A percentile compares a stretch with the other conserved stretches of the same genome.
Evolutionary conservation across 2,329 filamentous ascomycete species (phyloP).

Genomic region (Ceratocystis cubensis): DNA sequence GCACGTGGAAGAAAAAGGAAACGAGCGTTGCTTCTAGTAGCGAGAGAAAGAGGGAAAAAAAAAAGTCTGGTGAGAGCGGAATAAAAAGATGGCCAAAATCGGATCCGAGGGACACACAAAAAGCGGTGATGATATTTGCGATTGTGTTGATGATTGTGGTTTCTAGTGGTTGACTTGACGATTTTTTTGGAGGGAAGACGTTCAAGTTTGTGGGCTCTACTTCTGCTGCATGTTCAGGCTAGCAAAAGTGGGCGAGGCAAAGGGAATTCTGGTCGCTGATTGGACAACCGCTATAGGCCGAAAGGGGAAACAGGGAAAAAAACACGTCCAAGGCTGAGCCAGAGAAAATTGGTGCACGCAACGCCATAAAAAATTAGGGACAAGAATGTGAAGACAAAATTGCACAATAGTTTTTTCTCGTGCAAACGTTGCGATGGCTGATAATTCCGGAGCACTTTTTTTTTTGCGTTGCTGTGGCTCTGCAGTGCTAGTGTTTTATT

Average conservation of each 20-base stretch:
- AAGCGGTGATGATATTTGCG: slow-evolving; percentile 2
- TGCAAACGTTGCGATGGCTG: background rate
- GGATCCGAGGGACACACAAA: background rate
- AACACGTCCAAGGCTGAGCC: slow-evolving; percentile 2
- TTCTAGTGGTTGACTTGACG: background rate
- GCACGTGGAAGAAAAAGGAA: slow-evolving; percentile 2
- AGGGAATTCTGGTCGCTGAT: background rate
- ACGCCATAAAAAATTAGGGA: background rate
- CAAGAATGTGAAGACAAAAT: background rate
- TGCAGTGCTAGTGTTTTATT: background rate
- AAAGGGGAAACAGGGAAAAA: background rate
- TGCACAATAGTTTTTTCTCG: background rate
- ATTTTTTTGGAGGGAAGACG: background rate
- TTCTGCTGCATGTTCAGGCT: background rate
- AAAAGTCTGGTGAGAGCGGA: background rate
- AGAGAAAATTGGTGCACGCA: background rate
- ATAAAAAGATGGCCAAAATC: background rate
- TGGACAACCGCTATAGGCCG: background rate
- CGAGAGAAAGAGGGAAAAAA: background rate
- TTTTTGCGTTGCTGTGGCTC: background rate
- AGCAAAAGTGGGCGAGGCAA: slow-evolving; percentile 3
- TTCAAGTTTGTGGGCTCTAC: background rate
- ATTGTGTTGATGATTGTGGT: background rate
- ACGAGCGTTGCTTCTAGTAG: slow-evolving; percentile 9
- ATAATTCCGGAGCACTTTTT: background rate